These are phyloP conservation scores for Penicillium coffeae DNA, from an alignment of 495 filamentous ascomycete species.

Conservation along the genomic window DNA sequence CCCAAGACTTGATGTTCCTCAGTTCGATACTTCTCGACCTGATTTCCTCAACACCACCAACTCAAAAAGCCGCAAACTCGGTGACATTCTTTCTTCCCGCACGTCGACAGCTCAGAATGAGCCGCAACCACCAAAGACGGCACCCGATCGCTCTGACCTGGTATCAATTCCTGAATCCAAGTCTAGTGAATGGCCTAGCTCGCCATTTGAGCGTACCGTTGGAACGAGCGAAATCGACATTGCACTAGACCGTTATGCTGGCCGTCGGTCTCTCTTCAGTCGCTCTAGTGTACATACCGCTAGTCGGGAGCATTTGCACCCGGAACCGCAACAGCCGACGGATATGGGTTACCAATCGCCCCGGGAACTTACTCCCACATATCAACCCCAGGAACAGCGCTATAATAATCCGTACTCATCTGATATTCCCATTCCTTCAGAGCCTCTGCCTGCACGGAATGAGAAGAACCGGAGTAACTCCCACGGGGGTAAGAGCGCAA, in stretches of 20 bases:
- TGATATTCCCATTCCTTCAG: conserved; percentile 6
- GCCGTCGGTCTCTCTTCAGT: conserved; percentile 22
- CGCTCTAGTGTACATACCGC: conserved; percentile 20
- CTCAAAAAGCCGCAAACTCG: conserved; percentile 11
- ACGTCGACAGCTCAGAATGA: conserved; percentile 9
- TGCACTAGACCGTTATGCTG: conserved; percentile 33
- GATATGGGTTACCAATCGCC: conserved; percentile 12
- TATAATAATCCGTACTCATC: conserved; percentile 16
- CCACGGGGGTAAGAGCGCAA: conserved; percentile 9
- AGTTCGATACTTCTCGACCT: not conserved
- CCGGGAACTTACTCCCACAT: conserved; percentile 20
- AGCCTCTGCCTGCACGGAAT: conserved; percentile 5
- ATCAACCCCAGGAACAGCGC: conserved; percentile 20
- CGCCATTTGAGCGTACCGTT: conserved; percentile 31
- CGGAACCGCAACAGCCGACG: conserved; percentile 17
- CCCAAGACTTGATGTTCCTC: conserved; percentile 2
- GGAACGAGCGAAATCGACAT: conserved; percentile 39
- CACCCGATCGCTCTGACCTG: conserved; percentile 16
- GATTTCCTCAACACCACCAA: conserved; percentile 1
- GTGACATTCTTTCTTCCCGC: conserved; percentile 26
- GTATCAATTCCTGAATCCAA: conserved; percentile 21
- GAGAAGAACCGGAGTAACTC: conserved; percentile 1
- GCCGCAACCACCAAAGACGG: conserved; percentile 6
- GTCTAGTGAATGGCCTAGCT: conserved; percentile 24
- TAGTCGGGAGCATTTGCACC: conserved; percentile 25